phyloP scores from a whole-genome alignment of 176 grass and related monocot species.

The Paspalum vaginatum region DNA sequence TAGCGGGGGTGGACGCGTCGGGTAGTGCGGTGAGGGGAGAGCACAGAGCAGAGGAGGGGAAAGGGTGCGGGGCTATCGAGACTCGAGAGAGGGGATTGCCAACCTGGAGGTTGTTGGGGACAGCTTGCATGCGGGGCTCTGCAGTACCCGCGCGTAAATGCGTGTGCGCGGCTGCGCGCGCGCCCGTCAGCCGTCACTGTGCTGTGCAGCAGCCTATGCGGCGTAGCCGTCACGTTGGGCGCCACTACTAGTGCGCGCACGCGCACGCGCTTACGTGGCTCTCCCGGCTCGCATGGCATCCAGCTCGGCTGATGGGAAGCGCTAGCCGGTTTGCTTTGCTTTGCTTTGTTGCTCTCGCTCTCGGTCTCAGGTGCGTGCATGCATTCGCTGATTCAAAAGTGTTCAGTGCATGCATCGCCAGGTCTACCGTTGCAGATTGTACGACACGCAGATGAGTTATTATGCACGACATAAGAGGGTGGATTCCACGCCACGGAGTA shows the following conservation, averaged over 20 bases:
- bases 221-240: background rate
- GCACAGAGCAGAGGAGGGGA: too few species aligned
- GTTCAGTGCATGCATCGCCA: too few species aligned
- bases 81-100: conserved; percentile 48
- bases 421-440: too few species aligned
- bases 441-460: too few species aligned
- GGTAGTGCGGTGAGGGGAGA: conserved; percentile 25
- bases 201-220: background rate
- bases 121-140: conserved; percentile 66
- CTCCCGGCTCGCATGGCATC: conserved; percentile 7
- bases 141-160: conserved; percentile 42
- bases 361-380: too few species aligned
- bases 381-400: too few species aligned
- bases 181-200: conserved; percentile 1
- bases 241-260: too few species aligned
- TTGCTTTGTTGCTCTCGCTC: too few species aligned
- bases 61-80: conserved; percentile 3
- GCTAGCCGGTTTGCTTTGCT: background rate
- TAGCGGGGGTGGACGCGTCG: conserved; percentile 36
- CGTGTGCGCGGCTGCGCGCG: background rate
- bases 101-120: conserved; percentile 82
- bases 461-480: too few species aligned
- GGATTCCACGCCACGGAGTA: too few species aligned
- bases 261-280: too few species aligned
- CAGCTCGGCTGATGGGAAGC: background rate